phyloP scores from a whole-genome alignment of 768 basidiomycete genomes.

The Podaxis mareebaensis region DNA sequence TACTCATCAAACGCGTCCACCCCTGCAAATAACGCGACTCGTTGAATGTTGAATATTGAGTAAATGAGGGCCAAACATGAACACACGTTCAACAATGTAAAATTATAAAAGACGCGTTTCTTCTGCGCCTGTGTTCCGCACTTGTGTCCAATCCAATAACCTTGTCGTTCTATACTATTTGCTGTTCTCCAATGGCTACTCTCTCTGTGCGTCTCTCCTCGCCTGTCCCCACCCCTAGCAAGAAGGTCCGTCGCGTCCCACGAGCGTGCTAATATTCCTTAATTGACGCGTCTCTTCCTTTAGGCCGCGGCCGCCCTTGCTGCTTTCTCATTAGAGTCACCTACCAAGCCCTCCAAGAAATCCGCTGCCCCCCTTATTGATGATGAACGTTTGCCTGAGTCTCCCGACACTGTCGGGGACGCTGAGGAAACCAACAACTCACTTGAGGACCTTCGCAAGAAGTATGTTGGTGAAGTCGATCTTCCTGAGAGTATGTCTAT shows the following conservation, averaged over 20 bases:
- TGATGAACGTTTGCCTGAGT: constrained; percentile 35
- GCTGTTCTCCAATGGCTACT: constrained; percentile 30
- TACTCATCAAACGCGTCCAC: constrained; percentile 12
- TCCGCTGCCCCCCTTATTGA: constrained; percentile 26
- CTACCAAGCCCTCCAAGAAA: constrained; percentile 33
- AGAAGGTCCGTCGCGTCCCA: constrained; percentile 40
- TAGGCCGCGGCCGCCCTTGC: constrained; percentile 48
- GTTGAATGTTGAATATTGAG: constrained; percentile 21
- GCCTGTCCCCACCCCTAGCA: constrained; percentile 48
- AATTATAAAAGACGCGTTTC: constrained; percentile 22
- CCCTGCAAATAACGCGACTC: constrained; percentile 23
- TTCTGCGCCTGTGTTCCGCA: constrained; percentile 10
- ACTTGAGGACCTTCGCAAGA: constrained; percentile 32
- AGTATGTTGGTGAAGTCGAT: constrained; percentile 74
- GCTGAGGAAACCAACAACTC: constrained; percentile 24
- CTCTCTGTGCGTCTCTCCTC: constrained; percentile 29
- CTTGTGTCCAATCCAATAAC: constrained; percentile 3
- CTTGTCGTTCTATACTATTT: constrained; percentile 13
- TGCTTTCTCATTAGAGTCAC: constrained; percentile 42
- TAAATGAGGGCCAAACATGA: constrained; percentile 31
- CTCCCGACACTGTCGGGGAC: constrained; percentile 33
- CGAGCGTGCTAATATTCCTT: constrained; percentile 11
- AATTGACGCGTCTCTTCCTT: constrained; percentile 10
- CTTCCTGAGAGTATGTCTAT: constrained; percentile 56
- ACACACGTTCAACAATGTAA: constrained; percentile 31